Evolutionary conservation across 371 early-diverging fungal genomes (phyloP).

Genomic region (Chytridiales sp.): DNA sequence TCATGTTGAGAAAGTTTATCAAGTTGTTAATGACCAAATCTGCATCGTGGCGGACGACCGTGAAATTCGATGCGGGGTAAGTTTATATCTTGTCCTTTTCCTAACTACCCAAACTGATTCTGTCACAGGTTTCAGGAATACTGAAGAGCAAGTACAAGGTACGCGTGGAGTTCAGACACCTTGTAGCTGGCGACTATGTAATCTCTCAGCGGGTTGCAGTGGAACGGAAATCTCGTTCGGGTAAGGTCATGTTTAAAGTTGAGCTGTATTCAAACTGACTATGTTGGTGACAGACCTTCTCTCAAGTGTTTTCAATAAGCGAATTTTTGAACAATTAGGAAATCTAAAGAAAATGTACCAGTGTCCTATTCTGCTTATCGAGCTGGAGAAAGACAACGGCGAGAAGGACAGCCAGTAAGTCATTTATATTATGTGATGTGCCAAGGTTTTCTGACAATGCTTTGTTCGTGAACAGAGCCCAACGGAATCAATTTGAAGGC

Average conservation of each 20-base stretch:
- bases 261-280: neutral
- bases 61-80: conserved; percentile 21
- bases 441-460: neutral
- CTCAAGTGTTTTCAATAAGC: conserved; percentile 13
- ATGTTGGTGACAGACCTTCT: conserved; percentile 15
- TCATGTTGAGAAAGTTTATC: conserved; percentile 15
- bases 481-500: conserved; percentile 27
- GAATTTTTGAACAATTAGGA: conserved; percentile 23
- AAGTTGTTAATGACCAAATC: conserved; percentile 3
- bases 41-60: conserved; percentile 25
- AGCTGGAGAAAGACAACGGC: conserved; percentile 14
- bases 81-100: too few relatives aligned
- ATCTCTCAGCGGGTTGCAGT: conserved; percentile 22
- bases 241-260: neutral
- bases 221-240: conserved; percentile 23
- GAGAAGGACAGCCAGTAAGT: conserved; percentile 21
- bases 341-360: conserved; percentile 10
- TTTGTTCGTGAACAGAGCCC: conserved; percentile 1
- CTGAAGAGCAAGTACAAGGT: conserved; percentile 13
- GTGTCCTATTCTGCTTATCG: conserved; percentile 15
- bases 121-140: conserved; percentile 12
- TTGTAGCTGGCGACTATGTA: conserved; percentile 28
- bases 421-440: neutral
- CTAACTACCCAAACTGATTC: too few relatives aligned
- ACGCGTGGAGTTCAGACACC: conserved; percentile 24